Conservation (phyloP, 305 asterid species). For the Solanum chacoense region DNA sequence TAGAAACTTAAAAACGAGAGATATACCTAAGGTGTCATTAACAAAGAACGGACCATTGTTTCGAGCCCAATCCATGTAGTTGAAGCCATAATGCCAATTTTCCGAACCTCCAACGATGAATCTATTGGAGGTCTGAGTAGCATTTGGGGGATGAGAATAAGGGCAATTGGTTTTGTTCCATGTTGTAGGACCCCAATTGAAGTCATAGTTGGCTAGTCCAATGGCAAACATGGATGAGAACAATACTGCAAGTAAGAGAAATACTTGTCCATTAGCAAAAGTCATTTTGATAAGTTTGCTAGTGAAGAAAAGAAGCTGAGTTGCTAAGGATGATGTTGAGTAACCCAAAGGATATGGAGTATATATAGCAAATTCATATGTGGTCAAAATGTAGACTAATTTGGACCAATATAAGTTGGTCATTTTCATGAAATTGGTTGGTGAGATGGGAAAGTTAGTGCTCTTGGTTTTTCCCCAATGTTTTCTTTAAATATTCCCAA, state of each 20-base stretch:
- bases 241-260: background rate
- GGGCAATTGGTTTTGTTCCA: conserved; percentile 27
- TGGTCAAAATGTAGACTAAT: background rate
- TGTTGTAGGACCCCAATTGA: conserved; percentile 18
- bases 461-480: background rate
- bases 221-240: conserved; percentile 9
- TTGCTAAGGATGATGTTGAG: background rate
- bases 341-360: background rate
- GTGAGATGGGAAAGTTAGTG: background rate
- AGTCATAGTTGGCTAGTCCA: conserved; percentile 17
- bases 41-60: background rate
- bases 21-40: conserved; percentile 28
- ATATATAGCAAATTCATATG: background rate
- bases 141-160: conserved; percentile 15
- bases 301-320: background rate
- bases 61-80: background rate
- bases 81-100: background rate
- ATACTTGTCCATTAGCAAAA: conserved; percentile 1
- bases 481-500: background rate
- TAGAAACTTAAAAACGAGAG: background rate
- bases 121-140: conserved; percentile 19
- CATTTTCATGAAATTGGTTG: background rate
- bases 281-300: background rate
- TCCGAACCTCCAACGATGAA: conserved; percentile 48
- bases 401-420: background rate